Conservation (phyloP, 352 stramenopile genomes). For the Discostella stelligera region DNA sequence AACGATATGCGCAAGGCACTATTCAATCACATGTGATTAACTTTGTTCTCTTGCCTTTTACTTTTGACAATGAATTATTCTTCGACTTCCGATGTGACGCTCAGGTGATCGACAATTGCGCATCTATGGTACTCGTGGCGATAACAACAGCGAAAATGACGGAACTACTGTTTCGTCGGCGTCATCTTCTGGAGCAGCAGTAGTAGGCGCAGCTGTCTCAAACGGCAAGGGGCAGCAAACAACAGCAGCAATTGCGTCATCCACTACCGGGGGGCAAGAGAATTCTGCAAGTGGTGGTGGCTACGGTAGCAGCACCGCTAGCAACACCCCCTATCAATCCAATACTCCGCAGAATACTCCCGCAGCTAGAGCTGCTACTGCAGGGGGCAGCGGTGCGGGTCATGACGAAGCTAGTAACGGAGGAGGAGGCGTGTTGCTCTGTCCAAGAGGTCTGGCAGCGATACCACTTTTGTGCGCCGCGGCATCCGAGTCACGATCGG, state of each 20-base stretch:
- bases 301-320: not conserved
- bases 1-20: not conserved
- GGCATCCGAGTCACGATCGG: constrained; percentile 61
- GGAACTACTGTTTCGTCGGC: not conserved
- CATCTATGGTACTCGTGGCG: constrained; percentile 57
- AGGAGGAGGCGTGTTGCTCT: constrained; percentile 19
- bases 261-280: not conserved
- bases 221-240: not conserved
- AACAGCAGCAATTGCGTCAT: not conserved
- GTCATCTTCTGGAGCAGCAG: not conserved
- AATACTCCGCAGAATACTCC: constrained; percentile 51
- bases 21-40: not conserved
- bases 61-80: too few species aligned
- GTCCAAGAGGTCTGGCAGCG: constrained; percentile 63
- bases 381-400: not conserved
- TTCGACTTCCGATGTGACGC: too few species aligned
- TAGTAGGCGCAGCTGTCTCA: not conserved
- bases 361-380: not conserved
- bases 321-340: constrained; percentile 10
- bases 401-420: constrained; percentile 8
- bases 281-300: not conserved
- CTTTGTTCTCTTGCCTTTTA: not conserved
- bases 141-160: constrained; percentile 11
- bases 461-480: constrained; percentile 73
- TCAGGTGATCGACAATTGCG: constrained; percentile 63